Conservation (phyloP, 805 yeast genomes). For the Cyberlindnera mycetangii region DNA sequence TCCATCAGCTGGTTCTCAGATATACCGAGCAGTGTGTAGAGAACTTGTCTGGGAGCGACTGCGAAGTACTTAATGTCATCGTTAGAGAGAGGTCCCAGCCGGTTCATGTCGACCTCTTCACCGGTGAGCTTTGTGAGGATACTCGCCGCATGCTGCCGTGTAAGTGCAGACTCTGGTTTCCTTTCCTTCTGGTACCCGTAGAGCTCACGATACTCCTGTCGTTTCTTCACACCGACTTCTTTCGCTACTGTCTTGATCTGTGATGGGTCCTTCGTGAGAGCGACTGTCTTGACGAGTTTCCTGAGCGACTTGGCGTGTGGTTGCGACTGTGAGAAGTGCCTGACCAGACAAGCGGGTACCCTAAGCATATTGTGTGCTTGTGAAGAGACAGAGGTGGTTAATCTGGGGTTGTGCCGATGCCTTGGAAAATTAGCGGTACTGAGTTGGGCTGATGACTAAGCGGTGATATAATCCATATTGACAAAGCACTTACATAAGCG, state of each 20-base stretch:
- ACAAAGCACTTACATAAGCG: neutral
- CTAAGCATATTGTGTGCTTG: neutral
- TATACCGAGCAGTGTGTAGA: slow-evolving; percentile 56
- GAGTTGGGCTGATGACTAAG: too few relatives aligned
- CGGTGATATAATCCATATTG: neutral
- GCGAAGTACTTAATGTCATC: slow-evolving; percentile 33
- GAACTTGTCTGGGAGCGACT: slow-evolving; percentile 41
- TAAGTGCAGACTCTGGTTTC: slow-evolving; percentile 11
- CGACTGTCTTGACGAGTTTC: slow-evolving; percentile 4
- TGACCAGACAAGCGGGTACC: neutral
- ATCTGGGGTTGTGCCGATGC: neutral
- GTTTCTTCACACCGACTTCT: neutral
- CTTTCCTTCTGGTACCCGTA: slow-evolving; percentile 2
- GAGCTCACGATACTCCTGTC: neutral
- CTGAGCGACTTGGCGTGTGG: neutral
- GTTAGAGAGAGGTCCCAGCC: slow-evolving; percentile 36
- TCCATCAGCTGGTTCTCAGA: slow-evolving; percentile 56
- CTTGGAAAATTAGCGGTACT: neutral
- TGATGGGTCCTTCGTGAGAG: slow-evolving; percentile 5
- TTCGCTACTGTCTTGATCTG: slow-evolving; percentile 8
- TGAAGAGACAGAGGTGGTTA: neutral
- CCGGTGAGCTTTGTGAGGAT: slow-evolving; percentile 21
- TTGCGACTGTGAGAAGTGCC: neutral
- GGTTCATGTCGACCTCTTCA: slow-evolving; percentile 22
- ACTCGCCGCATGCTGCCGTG: slow-evolving; percentile 27